Percentiles rank a stretch among this genome's conserved stretches.
Conservation (phyloP, 2,329 filamentous ascomycete species). For the Pseudopithomyces chartarum region DNA sequence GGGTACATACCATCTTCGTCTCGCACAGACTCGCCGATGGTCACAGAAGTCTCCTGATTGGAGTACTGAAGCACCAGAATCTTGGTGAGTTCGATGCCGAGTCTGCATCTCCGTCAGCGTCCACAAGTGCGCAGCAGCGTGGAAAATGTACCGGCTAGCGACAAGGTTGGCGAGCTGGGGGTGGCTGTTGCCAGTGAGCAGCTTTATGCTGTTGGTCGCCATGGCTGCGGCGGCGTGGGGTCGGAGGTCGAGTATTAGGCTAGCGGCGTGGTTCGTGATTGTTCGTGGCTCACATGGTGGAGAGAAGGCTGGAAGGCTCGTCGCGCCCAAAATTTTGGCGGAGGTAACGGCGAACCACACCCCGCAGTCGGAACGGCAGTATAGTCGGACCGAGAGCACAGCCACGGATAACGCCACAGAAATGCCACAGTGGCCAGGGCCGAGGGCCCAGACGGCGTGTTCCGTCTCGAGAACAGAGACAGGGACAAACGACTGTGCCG, state of each 20-base stretch:
- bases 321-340: conserved; percentile 15
- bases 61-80: conserved; percentile 83
- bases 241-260: neutral
- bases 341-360: conserved; percentile 18
- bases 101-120: conserved; percentile 52
- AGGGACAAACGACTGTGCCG: too few relatives aligned
- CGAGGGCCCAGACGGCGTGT: neutral
- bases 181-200: conserved; percentile 77
- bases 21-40: conserved; percentile 92
- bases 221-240: conserved; percentile 50
- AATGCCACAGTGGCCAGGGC: too few relatives aligned
- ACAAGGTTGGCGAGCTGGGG: conserved; percentile 73
- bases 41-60: conserved; percentile 87
- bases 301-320: conserved; percentile 11
- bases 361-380: conserved; percentile 9
- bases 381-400: neutral
- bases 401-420: neutral
- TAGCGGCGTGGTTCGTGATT: neutral
- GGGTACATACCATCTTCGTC: conserved; percentile 80
- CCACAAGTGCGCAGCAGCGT: too few relatives aligned
- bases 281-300: conserved; percentile 21
- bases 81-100: conserved; percentile 78
- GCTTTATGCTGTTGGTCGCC: conserved; percentile 75
- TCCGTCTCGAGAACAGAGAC: neutral
- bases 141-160: conserved; percentile 61